These are phyloP conservation scores for Aureobasidium sp. DNA, from an alignment of 2,329 filamentous ascomycete genomes.

Conservation along the genomic window DNA sequence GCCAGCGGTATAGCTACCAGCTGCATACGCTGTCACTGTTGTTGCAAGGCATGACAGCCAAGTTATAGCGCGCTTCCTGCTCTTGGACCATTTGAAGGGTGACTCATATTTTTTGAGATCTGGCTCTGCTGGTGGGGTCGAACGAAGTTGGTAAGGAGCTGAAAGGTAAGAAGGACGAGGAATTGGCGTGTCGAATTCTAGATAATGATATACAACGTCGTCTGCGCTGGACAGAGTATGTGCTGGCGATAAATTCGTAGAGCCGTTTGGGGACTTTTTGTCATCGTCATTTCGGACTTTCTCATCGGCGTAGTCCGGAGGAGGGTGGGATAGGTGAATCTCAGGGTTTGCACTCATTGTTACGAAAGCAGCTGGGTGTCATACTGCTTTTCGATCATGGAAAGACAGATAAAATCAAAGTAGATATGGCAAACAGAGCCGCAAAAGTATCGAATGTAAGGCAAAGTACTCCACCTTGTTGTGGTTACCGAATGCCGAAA, in stretches of 20 bases:
- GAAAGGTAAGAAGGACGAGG: slow-evolving; percentile 39
- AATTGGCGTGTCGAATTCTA: slow-evolving; percentile 55
- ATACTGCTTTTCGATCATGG: neutral
- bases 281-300: slow-evolving; percentile 17
- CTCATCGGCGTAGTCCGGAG: neutral
- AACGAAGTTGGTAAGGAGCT: slow-evolving; percentile 25
- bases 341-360: slow-evolving; percentile 12
- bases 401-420: neutral
- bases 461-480: slow-evolving; percentile 1
- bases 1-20: slow-evolving; percentile 72
- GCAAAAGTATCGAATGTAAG: neutral
- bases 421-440: neutral
- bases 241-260: neutral
- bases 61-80: slow-evolving; percentile 64
- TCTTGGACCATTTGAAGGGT: slow-evolving; percentile 65
- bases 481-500: slow-evolving; percentile 9
- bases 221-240: slow-evolving; percentile 12
- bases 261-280: slow-evolving; percentile 22
- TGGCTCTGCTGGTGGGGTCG: slow-evolving; percentile 49
- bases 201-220: slow-evolving; percentile 49
- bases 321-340: neutral
- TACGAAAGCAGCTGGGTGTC: neutral
- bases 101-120: slow-evolving; percentile 60
- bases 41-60: slow-evolving; percentile 71
- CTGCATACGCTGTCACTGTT: slow-evolving; percentile 69